Evolutionary conservation across 352 stramenopile genomes (phyloP).

Genomic region (Phytophthora multivora): DNA sequence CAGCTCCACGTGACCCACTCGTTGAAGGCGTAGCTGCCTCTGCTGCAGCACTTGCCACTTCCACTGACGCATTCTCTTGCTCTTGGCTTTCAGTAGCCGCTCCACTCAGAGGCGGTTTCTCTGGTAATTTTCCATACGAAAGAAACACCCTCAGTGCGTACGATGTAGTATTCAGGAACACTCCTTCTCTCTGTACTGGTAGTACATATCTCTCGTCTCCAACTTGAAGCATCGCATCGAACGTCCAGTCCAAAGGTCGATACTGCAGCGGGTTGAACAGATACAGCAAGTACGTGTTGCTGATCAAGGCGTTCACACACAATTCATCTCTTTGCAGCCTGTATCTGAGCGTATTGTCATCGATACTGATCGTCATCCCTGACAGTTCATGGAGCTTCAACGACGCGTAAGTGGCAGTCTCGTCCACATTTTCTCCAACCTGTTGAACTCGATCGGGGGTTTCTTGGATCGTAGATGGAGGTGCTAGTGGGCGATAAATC

Average conservation of each 20-base stretch:
- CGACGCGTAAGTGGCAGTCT: conserved; percentile 34
- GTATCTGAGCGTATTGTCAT: conserved; percentile 87
- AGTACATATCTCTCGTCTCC: conserved; percentile 52
- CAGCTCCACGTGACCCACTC: conserved; percentile 45
- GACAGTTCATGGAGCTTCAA: conserved; percentile 84
- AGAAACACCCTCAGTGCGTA: conserved; percentile 79
- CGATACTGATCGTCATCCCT: conserved; percentile 85
- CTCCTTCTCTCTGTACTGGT: conserved; percentile 73
- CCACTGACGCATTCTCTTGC: conserved; percentile 20
- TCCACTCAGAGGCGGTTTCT: conserved; percentile 25
- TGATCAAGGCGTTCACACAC: conserved; percentile 82
- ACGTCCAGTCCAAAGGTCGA: conserved; percentile 84
- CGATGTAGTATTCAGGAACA: conserved; percentile 79
- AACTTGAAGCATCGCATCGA: conserved; percentile 67
- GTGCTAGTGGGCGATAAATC: conserved; percentile 79
- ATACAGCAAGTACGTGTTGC: conserved; percentile 89
- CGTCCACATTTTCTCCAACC: conserved; percentile 7
- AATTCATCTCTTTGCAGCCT: conserved; percentile 55
- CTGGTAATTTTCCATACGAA: conserved; percentile 80
- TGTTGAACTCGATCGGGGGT: conserved; percentile 10
- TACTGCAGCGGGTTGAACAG: conserved; percentile 87
- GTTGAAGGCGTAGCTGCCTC: conserved; percentile 9
- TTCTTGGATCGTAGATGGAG: conserved; percentile 59
- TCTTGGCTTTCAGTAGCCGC: conserved; percentile 9
- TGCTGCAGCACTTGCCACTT: conserved; percentile 12